phyloP scores from a whole-genome alignment of 2,329 filamentous ascomycete species.

The Ceratocystis diversiconidia region DNA sequence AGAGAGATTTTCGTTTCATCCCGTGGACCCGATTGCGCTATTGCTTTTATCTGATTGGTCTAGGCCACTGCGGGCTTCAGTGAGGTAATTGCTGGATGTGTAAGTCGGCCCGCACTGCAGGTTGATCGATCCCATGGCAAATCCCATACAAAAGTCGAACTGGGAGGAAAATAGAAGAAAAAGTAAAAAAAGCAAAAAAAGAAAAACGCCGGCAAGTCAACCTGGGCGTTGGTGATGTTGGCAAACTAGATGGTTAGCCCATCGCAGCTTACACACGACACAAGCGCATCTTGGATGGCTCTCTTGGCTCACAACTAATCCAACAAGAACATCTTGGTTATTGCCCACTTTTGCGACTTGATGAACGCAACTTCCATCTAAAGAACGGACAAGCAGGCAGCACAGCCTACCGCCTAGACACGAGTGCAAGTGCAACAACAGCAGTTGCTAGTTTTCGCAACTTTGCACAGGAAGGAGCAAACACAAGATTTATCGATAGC shows the following conservation, averaged over 20 bases:
- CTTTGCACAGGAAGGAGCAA: slow-evolving; percentile 1
- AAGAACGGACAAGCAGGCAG: background rate
- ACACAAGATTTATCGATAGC: background rate
- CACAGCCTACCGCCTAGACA: background rate
- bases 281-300: background rate
- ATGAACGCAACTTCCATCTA: background rate
- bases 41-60: background rate
- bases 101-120: slow-evolving; percentile 3
- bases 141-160: background rate
- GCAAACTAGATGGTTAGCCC: no score
- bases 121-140: background rate
- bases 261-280: no score
- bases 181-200: background rate
- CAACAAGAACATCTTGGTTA: background rate
- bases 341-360: background rate
- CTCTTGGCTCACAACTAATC: background rate
- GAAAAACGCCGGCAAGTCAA: background rate
- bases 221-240: no score
- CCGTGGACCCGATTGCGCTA: background rate
- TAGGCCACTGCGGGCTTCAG: background rate
- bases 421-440: background rate
- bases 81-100: slow-evolving; percentile 8
- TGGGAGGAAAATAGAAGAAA: background rate
- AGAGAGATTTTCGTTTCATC: background rate
- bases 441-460: background rate